Conservation (phyloP, 768 basidiomycete genomes). For the Termitomyces sp. region DNA sequence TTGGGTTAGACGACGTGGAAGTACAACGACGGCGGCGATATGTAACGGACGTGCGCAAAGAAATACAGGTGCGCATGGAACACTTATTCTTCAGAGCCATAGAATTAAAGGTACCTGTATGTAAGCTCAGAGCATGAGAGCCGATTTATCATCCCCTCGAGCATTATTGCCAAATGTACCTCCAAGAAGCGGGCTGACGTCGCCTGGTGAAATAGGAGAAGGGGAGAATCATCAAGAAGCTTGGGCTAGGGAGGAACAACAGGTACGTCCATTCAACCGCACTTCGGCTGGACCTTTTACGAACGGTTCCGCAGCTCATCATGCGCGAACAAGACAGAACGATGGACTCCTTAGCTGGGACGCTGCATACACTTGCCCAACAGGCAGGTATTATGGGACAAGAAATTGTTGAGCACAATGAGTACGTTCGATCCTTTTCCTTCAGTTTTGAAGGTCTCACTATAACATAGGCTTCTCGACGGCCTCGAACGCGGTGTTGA, state of each 20-base stretch:
- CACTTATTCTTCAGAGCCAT: not conserved
- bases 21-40: conserved; percentile 73
- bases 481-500: conserved; percentile 76
- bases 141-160: conserved; percentile 37
- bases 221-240: conserved; percentile 62
- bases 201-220: conserved; percentile 24
- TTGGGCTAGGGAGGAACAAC: conserved; percentile 86
- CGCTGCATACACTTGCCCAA: conserved; percentile 74
- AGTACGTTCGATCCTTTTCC: conserved; percentile 39
- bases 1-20: conserved; percentile 76
- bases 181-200: conserved; percentile 23
- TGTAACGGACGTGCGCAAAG: conserved; percentile 63
- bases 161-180: conserved; percentile 17
- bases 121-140: conserved; percentile 71
- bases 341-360: conserved; percentile 83
- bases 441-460: not conserved
- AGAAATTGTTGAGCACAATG: conserved; percentile 88
- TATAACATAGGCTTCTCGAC: conserved; percentile 59
- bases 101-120: conserved; percentile 21
- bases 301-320: conserved; percentile 52
- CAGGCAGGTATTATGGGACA: conserved; percentile 94
- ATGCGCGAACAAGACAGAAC: conserved; percentile 86
- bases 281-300: not conserved
- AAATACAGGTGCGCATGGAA: conserved; percentile 63
- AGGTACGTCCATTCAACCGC: conserved; percentile 36